A percentile compares a stretch with the other conserved stretches of the same genome.
Conservation (phyloP, 2,329 filamentous ascomycete species). For the Botryotinia calthae region DNA sequence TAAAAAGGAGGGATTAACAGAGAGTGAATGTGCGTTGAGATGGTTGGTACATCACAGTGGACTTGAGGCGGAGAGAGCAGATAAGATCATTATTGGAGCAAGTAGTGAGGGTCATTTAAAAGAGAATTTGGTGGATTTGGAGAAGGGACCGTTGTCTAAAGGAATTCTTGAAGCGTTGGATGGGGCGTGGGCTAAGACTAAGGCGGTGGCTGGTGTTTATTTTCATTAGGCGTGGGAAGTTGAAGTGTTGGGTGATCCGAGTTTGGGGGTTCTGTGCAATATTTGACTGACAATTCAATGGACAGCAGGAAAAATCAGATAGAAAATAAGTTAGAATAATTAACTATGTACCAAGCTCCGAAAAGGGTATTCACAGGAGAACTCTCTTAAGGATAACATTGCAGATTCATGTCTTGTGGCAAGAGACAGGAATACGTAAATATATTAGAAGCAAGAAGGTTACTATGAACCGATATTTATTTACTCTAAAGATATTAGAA, state of each 20-base stretch:
- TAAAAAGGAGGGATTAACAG: constrained; percentile 62
- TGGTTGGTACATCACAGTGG: constrained; percentile 71
- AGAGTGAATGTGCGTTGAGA: constrained; percentile 73
- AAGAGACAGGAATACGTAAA: not conserved
- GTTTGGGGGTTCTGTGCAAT: not conserved
- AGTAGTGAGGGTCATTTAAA: constrained; percentile 56
- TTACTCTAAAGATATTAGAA: not conserved
- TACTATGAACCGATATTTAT: not conserved
- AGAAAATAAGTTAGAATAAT: too few species aligned
- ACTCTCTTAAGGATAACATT: too few species aligned
- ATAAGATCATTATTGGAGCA: constrained; percentile 59
- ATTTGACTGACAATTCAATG: too few species aligned
- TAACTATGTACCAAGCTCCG: too few species aligned
- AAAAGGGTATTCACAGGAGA: too few species aligned
- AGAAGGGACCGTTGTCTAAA: constrained; percentile 71
- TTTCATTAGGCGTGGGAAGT: not conserved
- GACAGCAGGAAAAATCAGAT: too few species aligned
- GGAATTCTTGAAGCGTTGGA: constrained; percentile 51
- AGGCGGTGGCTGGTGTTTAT: not conserved
- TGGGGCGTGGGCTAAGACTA: constrained; percentile 15
- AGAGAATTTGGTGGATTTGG: constrained; percentile 55
- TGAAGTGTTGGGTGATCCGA: accelerated
- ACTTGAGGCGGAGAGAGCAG: constrained; percentile 51
- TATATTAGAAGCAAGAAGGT: not conserved
- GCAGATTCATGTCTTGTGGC: not conserved